Conservation (phyloP, 1,139 yeast species). For the Scheffersomyces lignicola region DNA sequence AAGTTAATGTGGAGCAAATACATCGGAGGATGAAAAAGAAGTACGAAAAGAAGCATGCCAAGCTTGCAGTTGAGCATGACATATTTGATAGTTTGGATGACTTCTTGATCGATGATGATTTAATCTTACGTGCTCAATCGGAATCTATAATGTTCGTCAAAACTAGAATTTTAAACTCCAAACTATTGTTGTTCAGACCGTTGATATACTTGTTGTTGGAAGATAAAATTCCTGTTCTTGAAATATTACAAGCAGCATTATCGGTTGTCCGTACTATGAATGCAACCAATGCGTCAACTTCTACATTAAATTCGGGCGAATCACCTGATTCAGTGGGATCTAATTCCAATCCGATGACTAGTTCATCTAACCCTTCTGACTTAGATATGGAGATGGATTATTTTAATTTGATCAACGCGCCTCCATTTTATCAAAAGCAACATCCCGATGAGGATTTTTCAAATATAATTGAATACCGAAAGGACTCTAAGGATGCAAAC, state of each 20-base stretch:
- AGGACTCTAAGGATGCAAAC: not conserved
- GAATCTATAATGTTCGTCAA: slow-evolving; percentile 43
- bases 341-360: not conserved
- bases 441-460: slow-evolving; percentile 37
- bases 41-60: slow-evolving; percentile 17
- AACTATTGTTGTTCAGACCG: slow-evolving; percentile 36
- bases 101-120: slow-evolving; percentile 35
- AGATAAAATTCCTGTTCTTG: slow-evolving; percentile 28
- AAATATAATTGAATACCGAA: slow-evolving; percentile 20
- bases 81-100: slow-evolving; percentile 30
- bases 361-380: slow-evolving; percentile 6
- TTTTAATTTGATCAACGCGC: slow-evolving; percentile 30
- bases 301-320: slow-evolving; percentile 10
- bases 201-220: slow-evolving; percentile 34
- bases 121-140: slow-evolving; percentile 35
- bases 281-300: slow-evolving; percentile 1
- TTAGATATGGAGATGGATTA: slow-evolving; percentile 22
- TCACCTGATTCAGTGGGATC: slow-evolving; percentile 9
- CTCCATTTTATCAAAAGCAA: slow-evolving; percentile 27
- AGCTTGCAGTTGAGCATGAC: slow-evolving; percentile 13
- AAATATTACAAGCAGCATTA: slow-evolving; percentile 25
- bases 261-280: slow-evolving; percentile 13
- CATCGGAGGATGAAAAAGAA: slow-evolving; percentile 29
- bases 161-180: slow-evolving; percentile 36
- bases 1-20: slow-evolving; percentile 34